Conservation (phyloP, 2,329 filamentous ascomycete genomes). For the Knufia petricola region DNA sequence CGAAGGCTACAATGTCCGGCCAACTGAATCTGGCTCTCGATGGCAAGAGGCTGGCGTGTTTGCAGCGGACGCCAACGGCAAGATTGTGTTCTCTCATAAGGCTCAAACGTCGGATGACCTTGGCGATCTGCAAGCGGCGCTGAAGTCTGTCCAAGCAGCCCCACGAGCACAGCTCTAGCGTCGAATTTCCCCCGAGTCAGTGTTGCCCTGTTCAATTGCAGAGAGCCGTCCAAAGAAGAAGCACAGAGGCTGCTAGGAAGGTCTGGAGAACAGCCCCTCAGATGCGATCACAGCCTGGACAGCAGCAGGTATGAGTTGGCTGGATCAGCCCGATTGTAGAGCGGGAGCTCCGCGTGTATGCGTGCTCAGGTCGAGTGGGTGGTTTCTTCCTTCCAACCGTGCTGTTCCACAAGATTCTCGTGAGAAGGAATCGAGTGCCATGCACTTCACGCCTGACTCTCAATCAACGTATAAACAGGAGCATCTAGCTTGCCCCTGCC, state of each 20-base stretch:
- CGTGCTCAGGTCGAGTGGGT: no score
- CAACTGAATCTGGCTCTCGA: constrained; percentile 23
- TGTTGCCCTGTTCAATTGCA: neutral
- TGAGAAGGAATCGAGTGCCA: neutral
- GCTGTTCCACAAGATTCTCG: constrained; percentile 4
- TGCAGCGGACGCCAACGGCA: constrained; percentile 7
- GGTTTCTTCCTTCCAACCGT: neutral
- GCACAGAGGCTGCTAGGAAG: no score
- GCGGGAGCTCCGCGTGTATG: no score
- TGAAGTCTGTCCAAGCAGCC: constrained; percentile 1
- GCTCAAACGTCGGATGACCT: constrained; percentile 10
- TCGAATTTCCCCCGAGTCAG: no score
- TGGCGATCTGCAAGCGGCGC: constrained; percentile 6
- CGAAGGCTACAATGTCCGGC: constrained; percentile 53
- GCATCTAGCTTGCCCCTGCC: constrained; percentile 81
- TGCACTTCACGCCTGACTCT: constrained; percentile 38
- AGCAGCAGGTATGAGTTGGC: neutral
- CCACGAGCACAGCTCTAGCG: no score
- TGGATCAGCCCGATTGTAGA: neutral
- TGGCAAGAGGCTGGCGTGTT: constrained; percentile 22
- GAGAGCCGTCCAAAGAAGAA: no score
- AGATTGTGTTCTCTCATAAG: constrained; percentile 5
- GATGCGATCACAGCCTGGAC: no score
- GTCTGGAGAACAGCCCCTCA: no score
- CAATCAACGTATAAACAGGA: constrained; percentile 74